Evolutionary conservation across 2,329 filamentous ascomycete genomes (phyloP).

Genomic region (Orbilia quercus): DNA sequence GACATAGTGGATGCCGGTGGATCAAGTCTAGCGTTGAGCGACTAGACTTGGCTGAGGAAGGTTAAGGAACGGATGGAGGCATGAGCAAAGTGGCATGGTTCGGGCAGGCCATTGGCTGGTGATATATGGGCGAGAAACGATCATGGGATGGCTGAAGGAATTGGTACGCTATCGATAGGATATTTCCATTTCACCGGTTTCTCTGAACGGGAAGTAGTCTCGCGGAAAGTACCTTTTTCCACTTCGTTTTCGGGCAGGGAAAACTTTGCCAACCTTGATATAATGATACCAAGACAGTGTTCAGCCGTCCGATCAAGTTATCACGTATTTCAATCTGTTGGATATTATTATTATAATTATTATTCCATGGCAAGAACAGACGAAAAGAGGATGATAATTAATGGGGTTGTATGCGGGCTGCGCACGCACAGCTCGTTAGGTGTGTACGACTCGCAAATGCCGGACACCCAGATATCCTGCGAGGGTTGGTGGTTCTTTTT

Average conservation of each 20-base stretch:
- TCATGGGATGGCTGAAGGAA: slow-evolving; percentile 2
- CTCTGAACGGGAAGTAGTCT: no score
- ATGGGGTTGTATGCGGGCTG: slow-evolving; percentile 12
- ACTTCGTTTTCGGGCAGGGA: no score
- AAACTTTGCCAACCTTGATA: no score
- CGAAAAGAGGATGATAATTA: slow-evolving; percentile 25
- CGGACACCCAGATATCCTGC: slow-evolving; percentile 7
- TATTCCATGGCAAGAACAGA: slow-evolving; percentile 34
- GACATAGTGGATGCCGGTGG: background rate
- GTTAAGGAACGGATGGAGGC: no score
- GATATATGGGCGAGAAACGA: background rate
- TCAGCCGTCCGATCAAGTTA: no score
- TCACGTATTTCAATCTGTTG: no score
- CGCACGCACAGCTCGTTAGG: no score
- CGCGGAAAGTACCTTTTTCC: no score
- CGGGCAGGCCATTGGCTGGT: background rate
- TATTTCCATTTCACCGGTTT: background rate
- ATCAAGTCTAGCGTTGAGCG: background rate
- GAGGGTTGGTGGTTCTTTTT: no score
- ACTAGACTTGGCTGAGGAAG: no score
- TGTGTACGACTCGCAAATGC: slow-evolving; percentile 11
- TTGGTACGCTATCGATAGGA: slow-evolving; percentile 5
- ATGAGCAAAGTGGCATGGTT: background rate
- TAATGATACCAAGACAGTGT: no score
- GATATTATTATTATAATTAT: background rate